These are phyloP conservation scores for Talaromyces funiculosus DNA, from an alignment of 2,329 filamentous ascomycete species.

Conservation along the genomic window DNA sequence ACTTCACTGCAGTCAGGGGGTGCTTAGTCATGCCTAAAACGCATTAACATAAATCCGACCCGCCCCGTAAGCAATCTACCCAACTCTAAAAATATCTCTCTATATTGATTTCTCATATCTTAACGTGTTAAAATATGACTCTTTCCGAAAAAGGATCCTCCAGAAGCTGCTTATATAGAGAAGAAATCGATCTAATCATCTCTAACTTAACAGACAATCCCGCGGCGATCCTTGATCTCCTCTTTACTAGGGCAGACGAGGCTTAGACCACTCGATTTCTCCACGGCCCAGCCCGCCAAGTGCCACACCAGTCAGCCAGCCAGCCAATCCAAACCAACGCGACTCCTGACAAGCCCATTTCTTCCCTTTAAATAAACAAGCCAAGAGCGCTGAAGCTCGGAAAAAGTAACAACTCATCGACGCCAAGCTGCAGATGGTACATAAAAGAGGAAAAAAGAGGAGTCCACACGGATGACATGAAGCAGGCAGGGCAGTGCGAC, in stretches of 20 bases:
- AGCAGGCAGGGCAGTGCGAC: background rate
- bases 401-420: background rate
- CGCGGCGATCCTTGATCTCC: background rate
- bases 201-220: background rate
- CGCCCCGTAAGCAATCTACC: too few relatives aligned
- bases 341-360: background rate
- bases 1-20: too few relatives aligned
- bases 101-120: too few relatives aligned
- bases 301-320: background rate
- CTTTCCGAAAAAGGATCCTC: too few relatives aligned
- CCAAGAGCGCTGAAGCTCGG: background rate
- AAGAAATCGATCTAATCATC: too few relatives aligned
- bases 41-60: too few relatives aligned
- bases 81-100: too few relatives aligned
- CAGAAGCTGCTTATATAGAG: too few relatives aligned
- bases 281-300: constrained; percentile 1
- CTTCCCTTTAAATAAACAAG: background rate
- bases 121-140: too few relatives aligned
- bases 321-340: background rate
- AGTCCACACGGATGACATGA: background rate
- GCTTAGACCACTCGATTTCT: background rate
- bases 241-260: background rate
- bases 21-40: too few relatives aligned
- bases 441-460: background rate
- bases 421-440: background rate